Evolutionary conservation across 2,329 filamentous ascomycete species (phyloP).

Genomic region (Colletotrichum lupini): DNA sequence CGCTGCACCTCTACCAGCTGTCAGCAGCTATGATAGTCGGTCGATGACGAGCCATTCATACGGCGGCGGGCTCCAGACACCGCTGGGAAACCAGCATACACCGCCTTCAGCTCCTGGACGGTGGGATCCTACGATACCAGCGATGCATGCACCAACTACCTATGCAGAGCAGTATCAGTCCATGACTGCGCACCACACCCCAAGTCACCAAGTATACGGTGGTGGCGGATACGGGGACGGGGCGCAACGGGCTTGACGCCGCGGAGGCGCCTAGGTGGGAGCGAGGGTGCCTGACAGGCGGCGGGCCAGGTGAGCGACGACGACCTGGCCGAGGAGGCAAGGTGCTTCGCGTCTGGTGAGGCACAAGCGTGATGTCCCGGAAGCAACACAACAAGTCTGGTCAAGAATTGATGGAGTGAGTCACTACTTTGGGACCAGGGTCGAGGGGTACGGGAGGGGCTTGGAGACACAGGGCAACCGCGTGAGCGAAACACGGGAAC

Average conservation of each 20-base stretch:
- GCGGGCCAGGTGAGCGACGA: conserved; percentile 8
- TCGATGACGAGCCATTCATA: conserved; percentile 48
- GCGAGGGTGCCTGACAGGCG: conserved; percentile 5
- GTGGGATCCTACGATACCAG: conserved; percentile 50
- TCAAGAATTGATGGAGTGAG: conserved; percentile 17
- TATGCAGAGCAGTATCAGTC: conserved; percentile 53
- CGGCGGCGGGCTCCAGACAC: conserved; percentile 52
- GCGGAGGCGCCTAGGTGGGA: conserved; percentile 14
- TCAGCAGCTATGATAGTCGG: conserved; percentile 53
- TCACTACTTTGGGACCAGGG: background rate
- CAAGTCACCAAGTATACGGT: conserved; percentile 54
- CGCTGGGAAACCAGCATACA: conserved; percentile 43
- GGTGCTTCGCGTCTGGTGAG: conserved; percentile 27
- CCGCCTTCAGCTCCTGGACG: conserved; percentile 37
- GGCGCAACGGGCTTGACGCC: conserved; percentile 52
- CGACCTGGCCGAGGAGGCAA: background rate
- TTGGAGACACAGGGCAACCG: conserved; percentile 5
- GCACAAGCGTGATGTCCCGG: conserved; percentile 20
- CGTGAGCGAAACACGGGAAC: conserved; percentile 27
- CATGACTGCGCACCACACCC: conserved; percentile 48
- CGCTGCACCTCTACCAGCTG: conserved; percentile 48
- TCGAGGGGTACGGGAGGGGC: background rate
- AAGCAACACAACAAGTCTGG: background rate
- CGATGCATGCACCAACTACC: conserved; percentile 43
- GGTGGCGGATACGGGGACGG: conserved; percentile 54